These are phyloP conservation scores for Podaxis sp. DNA, from an alignment of 768 basidiomycete species.

Conservation along the genomic window DNA sequence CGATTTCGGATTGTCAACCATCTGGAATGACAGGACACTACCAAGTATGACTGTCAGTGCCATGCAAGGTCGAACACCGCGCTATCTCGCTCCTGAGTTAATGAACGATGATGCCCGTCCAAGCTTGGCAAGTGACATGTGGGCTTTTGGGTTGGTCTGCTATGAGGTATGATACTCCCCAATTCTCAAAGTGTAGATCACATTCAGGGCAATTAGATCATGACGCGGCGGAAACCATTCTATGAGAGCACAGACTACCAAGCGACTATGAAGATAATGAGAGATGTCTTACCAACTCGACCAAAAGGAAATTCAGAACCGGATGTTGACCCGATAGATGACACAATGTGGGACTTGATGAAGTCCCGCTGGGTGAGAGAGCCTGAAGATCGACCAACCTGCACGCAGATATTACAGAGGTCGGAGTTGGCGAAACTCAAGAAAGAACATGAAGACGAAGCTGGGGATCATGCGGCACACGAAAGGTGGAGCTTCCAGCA, in stretches of 20 bases:
- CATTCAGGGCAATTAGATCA: neutral
- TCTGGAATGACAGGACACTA: neutral
- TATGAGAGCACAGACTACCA: neutral
- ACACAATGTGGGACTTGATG: neutral
- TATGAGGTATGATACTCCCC: neutral
- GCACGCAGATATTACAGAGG: neutral
- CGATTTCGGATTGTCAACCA: neutral
- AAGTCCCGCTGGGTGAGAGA: neutral
- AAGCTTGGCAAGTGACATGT: neutral
- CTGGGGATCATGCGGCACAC: neutral
- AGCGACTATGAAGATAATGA: neutral
- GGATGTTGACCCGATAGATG: neutral
- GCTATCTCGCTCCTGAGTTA: neutral
- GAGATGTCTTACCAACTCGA: neutral
- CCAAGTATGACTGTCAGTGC: neutral
- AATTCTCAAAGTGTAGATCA: neutral
- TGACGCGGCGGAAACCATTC: neutral
- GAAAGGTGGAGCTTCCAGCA: neutral
- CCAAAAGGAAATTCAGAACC: neutral
- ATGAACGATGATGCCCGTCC: neutral
- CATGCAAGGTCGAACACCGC: neutral
- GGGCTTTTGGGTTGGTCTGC: neutral
- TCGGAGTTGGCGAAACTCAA: neutral
- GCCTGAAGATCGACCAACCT: neutral
- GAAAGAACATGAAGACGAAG: neutral